Conservation (phyloP, 2,329 filamentous ascomycete species). For the Ophiocordyceps camponoti-saundersi region DNA sequence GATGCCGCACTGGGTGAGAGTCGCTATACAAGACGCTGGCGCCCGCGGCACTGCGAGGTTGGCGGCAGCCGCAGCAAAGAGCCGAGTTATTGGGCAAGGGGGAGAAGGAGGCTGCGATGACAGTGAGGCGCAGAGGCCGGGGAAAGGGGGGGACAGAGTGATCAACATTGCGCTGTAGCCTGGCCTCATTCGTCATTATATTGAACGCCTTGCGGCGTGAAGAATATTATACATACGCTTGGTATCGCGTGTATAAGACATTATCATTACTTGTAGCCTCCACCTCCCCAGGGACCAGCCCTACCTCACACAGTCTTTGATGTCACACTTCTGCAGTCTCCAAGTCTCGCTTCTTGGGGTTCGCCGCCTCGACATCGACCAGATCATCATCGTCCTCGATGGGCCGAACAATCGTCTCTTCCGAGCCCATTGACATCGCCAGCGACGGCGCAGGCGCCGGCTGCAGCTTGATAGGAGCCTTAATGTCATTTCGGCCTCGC, state of each 20-base stretch:
- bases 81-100: not conserved
- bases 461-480: not conserved
- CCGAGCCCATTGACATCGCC: not conserved
- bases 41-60: not conserved
- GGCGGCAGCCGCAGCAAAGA: not conserved
- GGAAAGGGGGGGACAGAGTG: not conserved
- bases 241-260: not conserved
- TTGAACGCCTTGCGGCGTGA: no score
- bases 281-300: not conserved
- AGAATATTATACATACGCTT: not conserved
- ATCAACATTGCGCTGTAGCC: not conserved
- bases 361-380: not conserved
- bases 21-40: not conserved
- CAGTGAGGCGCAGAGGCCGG: not conserved
- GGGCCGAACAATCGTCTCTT: not conserved
- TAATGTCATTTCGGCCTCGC: not conserved
- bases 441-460: not conserved
- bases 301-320: not conserved
- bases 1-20: not conserved
- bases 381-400: not conserved
- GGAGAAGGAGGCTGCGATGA: not conserved
- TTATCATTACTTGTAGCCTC: not conserved
- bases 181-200: not conserved
- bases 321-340: not conserved
- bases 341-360: not conserved